Evolutionary conservation across 768 basidiomycete genomes (phyloP).

Genomic region (Amanita inopinata): DNA sequence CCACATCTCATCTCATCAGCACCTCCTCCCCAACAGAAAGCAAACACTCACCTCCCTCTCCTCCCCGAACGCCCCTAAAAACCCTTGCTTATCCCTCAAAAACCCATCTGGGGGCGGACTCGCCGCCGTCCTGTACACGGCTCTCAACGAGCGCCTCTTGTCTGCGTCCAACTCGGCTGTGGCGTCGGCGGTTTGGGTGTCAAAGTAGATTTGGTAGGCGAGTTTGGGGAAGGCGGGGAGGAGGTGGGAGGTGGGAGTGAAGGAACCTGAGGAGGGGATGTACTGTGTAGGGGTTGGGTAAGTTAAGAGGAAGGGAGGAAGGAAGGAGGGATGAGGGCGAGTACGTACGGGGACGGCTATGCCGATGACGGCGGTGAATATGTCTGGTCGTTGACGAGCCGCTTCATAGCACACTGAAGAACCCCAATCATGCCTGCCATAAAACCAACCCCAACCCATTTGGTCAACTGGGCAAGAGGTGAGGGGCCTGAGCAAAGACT

Average conservation of each 20-base stretch:
- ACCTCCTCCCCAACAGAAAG: no score
- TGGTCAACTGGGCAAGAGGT: not conserved
- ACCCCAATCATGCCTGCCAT: slow-evolving; percentile 67
- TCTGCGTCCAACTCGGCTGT: slow-evolving; percentile 44
- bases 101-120: slow-evolving; percentile 50
- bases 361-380: slow-evolving; percentile 50
- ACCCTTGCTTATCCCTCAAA: slow-evolving; percentile 39
- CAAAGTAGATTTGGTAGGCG: slow-evolving; percentile 58
- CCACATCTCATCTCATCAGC: no score
- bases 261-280: slow-evolving; percentile 40
- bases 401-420: slow-evolving; percentile 58
- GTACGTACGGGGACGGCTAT: slow-evolving; percentile 47
- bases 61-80: slow-evolving; percentile 41
- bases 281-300: slow-evolving; percentile 34
- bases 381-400: slow-evolving; percentile 56
- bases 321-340: not conserved
- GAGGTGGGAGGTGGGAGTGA: slow-evolving; percentile 34
- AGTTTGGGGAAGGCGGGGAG: slow-evolving; percentile 37
- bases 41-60: slow-evolving; percentile 27
- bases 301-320: not conserved
- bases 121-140: slow-evolving; percentile 38
- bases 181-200: slow-evolving; percentile 36
- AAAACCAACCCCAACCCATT: not conserved
- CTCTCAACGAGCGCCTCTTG: slow-evolving; percentile 46
- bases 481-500: slow-evolving; percentile 8